These are phyloP conservation scores for Teunomyces barrocoloradensis DNA, from an alignment of 805 yeast species.

Conservation along the genomic window DNA sequence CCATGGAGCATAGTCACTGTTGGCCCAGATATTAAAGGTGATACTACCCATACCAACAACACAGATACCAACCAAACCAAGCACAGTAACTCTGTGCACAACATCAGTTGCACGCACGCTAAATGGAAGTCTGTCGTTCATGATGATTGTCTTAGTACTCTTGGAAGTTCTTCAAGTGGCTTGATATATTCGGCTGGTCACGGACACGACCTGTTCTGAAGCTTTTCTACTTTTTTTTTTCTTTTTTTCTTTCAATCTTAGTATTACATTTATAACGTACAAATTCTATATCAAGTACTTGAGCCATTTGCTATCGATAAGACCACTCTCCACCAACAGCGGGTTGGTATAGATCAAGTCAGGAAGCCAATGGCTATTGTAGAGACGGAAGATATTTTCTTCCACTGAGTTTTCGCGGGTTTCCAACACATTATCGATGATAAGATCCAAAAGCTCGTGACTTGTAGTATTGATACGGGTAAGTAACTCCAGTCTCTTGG, in stretches of 20 bases:
- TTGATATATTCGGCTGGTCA: background rate
- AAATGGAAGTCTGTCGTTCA: slow-evolving; percentile 32
- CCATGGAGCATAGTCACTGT: slow-evolving; percentile 43
- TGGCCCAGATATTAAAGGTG: slow-evolving; percentile 39
- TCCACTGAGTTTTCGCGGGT: slow-evolving; percentile 21
- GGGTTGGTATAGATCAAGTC: slow-evolving; percentile 42
- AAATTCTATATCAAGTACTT: slow-evolving; percentile 30
- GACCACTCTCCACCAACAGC: slow-evolving; percentile 31
- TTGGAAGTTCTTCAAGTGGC: background rate
- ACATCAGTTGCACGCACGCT: slow-evolving; percentile 44
- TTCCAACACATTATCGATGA: slow-evolving; percentile 25
- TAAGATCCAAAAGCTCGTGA: slow-evolving; percentile 32
- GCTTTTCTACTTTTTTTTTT: background rate
- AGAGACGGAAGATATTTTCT: slow-evolving; percentile 30
- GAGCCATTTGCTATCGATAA: slow-evolving; percentile 37
- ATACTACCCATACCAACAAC: slow-evolving; percentile 40
- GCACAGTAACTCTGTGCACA: slow-evolving; percentile 41
- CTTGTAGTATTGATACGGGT: slow-evolving; percentile 29
- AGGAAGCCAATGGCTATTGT: slow-evolving; percentile 41
- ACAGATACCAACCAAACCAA: slow-evolving; percentile 41
- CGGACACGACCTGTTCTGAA: background rate
- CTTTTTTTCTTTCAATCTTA: background rate
- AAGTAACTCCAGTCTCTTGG: slow-evolving; percentile 13
- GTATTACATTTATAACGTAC: background rate
- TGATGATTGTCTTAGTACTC: slow-evolving; percentile 5